Conservation (phyloP, 257 asterid species). For the Solanum raphanifolium region DNA sequence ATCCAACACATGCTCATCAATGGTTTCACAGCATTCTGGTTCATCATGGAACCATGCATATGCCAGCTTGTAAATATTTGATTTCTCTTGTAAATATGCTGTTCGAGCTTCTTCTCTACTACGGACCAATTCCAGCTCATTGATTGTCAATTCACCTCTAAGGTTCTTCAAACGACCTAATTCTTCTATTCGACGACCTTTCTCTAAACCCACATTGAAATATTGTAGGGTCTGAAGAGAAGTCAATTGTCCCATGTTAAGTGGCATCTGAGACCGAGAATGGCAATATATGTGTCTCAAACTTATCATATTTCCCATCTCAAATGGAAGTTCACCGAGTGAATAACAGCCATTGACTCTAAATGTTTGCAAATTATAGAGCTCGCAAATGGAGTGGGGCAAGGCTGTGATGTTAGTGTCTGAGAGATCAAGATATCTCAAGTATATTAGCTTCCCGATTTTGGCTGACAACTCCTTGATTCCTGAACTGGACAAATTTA, state of each 20-base stretch:
- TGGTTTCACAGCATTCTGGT: background rate
- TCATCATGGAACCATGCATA: background rate
- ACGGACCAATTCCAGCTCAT: background rate
- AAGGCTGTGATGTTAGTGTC: background rate
- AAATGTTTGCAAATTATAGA: conserved; percentile 1
- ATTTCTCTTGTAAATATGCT: background rate
- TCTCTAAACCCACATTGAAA: background rate
- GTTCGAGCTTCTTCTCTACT: background rate
- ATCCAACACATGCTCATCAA: conserved; percentile 8
- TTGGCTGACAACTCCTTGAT: background rate
- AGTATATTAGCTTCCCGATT: conserved; percentile 4
- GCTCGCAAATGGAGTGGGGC: background rate
- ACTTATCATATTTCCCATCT: conserved; percentile 6
- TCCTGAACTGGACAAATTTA: background rate
- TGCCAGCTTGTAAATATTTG: conserved; percentile 1
- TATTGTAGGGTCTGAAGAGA: background rate
- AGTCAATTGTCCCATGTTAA: background rate
- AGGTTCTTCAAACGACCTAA: background rate
- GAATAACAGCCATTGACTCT: background rate
- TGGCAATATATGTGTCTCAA: background rate
- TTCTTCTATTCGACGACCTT: background rate
- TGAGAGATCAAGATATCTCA: conserved; percentile 13
- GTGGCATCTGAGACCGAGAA: background rate
- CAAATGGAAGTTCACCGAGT: background rate
- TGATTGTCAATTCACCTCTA: background rate